Base-by-base conservation (phyloP, 768 basidiomycete species). In the Thelephora aurantiotincta region DNA sequence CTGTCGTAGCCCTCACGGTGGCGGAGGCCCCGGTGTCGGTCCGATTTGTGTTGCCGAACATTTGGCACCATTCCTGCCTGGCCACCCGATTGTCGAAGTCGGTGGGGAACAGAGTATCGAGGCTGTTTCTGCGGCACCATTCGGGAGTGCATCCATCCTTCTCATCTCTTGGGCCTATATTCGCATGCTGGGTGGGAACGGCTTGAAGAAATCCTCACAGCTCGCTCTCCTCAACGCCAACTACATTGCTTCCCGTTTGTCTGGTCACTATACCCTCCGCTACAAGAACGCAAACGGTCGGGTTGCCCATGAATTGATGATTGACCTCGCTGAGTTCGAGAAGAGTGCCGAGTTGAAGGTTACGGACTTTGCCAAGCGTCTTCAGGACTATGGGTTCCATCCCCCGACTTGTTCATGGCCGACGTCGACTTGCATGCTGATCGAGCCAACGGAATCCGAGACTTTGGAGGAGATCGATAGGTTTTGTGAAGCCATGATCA, bases 381-480 rank as follows among this genome's bases (percentile, higher is more conserved):
- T 98, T 22, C 93, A 93, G 73, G 84, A 82, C 57, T 55, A 62
- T 12, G 11, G 9, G 26, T 87, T 96, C 73, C 91, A 96, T 60
- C 92, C 91, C 36, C 96, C 96, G 2, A 99, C 96, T 4, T 94
- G 91, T 63, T 92, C 92, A 5, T 98, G 96, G 96, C 96, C 96
- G 5, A 92, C 88, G 52, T 82, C 89, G 16, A 96, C 94, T 1
- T 93, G 87, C 58, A 96, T 96, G 89, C 73, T 96, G 46, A 96
- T 97, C 52, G 94, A 98, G 65, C 94, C 94, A 5, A 98, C 94
- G 2, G 94, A 98, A 63, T 93, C 89, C 0, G 94, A 98, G 66
- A 79, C 87, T 0, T 71, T 96, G 23, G 85, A 92, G 51, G 94
- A 97, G 62, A 76, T 98, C 46, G 90, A 98, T 58, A 76, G 88